A percentile compares a stretch with the other conserved stretches of the same genome.
phyloP scores from a whole-genome alignment of 1,284 basidiomycete genomes.

The Leccinum griseonigrum region DNA sequence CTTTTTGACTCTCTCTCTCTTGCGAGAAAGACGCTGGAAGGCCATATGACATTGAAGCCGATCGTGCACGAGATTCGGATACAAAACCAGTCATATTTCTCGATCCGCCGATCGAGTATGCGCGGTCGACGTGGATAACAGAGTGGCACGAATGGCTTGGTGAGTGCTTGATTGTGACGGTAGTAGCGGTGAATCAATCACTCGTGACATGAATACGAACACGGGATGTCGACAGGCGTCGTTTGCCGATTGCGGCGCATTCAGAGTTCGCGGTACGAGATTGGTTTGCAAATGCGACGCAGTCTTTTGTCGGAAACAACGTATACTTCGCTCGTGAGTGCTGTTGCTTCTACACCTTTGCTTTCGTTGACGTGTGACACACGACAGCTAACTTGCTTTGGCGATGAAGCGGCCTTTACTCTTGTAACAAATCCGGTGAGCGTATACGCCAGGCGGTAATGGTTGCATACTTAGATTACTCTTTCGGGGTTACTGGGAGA shows the following conservation, averaged over 20 bases:
- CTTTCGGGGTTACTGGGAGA: too few species aligned
- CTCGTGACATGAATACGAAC: background rate
- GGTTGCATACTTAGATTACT: too few species aligned
- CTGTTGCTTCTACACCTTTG: too few species aligned
- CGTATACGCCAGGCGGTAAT: too few species aligned
- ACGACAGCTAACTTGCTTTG: too few species aligned
- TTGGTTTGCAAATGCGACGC: constrained; percentile 84
- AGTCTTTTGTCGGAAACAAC: constrained; percentile 55
- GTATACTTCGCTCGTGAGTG: too few species aligned
- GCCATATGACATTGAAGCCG: constrained; percentile 71
- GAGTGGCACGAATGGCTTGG: constrained; percentile 91
- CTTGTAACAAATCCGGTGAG: too few species aligned
- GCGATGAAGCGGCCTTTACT: too few species aligned
- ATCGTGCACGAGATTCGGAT: constrained; percentile 95
- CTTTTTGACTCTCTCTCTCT: background rate
- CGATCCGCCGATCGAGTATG: constrained; percentile 95
- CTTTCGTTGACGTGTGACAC: too few species aligned
- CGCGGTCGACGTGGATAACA: constrained; percentile 87
- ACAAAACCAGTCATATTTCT: constrained; percentile 99
- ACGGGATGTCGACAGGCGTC: constrained; percentile 49
- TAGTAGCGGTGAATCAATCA: too few species aligned
- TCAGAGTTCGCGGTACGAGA: constrained; percentile 95
- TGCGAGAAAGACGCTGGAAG: constrained; percentile 57
- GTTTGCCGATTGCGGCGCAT: constrained; percentile 89
- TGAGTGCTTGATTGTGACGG: constrained; percentile 42